Base-by-base conservation (phyloP, 192 early-diverging fungal genomes). In the Pilaira anomala region DNA sequence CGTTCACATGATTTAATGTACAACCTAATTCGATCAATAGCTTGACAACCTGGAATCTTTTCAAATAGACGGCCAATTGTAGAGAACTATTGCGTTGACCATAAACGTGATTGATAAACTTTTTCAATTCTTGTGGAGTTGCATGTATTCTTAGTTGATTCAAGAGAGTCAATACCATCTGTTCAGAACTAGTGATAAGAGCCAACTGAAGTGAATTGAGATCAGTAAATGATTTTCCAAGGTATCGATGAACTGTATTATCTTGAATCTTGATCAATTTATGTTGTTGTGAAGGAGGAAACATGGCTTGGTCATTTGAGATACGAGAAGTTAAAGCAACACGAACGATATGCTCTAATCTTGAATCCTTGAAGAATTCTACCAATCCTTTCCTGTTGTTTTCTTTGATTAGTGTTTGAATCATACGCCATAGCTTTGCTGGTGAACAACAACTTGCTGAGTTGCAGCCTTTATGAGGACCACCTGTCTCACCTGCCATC, bases 151-250 rank as follows among this genome's bases (percentile, higher is more conserved):
- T 30, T 19, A 73, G 14, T 24, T 55, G 50, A 1, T 22, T 30
- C 3, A 73, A 52, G 5, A 73, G 18, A 9, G 19, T 14, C 1
- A 57, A 14, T 0, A 60, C 65, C 25, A 73, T 59, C 2, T 14
- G 18, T 50, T 67, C 48, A 24, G 49, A 33, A n/a, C 45, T 26
- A 13, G 16, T 42, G 14, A 73, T 18, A 22, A 73, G 48, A 26
- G 60, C 48, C 2, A 73, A 19, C 21, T 73, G 71, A 24, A 73
- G 33, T 13, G 60, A 54, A 63, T 73, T 73, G 11, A 73, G 60
- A 39, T 73, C 59, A 1, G 40, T 42, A 14, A 62, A 26, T n/a
- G 30, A n/a, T 22, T 30, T 56, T 19, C 71, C 71, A 46, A 73
- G 67, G 1, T 36, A 8, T 19, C 64, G 64, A 24, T 6, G 16